These are phyloP conservation scores for Trichoderma parareesei DNA, from an alignment of 495 filamentous ascomycete genomes.

Conservation along the genomic window DNA sequence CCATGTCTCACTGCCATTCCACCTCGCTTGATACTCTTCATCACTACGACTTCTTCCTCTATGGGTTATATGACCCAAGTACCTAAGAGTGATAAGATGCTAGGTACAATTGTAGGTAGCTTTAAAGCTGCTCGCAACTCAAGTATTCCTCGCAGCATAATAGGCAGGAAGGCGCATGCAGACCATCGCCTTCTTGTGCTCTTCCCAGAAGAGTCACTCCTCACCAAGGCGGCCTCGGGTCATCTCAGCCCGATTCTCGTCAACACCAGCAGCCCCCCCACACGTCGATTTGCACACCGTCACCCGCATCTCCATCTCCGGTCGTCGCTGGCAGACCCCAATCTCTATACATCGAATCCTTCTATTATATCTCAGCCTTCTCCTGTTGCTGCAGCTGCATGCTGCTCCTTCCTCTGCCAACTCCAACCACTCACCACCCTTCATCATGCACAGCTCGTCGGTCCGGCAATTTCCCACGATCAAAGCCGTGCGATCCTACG, in stretches of 20 bases:
- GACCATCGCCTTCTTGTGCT: no score
- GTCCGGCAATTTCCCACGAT: slow-evolving; percentile 58
- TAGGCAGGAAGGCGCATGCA: no score
- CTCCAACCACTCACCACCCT: neutral
- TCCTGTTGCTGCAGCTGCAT: neutral
- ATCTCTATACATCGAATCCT: neutral
- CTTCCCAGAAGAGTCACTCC: neutral
- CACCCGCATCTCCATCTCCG: neutral
- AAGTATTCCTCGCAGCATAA: no score
- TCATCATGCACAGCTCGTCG: slow-evolving; percentile 33
- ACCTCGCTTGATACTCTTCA: no score
- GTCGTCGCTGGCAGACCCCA: neutral
- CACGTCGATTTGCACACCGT: neutral
- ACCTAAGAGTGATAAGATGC: no score
- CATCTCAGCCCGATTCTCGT: neutral
- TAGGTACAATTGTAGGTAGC: no score
- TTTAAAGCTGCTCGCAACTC: no score
- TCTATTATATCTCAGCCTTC: neutral
- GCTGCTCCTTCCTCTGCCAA: no score
- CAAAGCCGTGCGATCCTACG: slow-evolving; percentile 70
- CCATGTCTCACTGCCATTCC: no score
- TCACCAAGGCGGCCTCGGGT: slow-evolving; percentile 1
- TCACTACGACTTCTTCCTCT: no score
- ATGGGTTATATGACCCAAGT: no score
- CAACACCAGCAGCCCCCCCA: neutral